phyloP scores from a whole-genome alignment of 2,329 filamentous ascomycete species.

The Clonostachys solani region DNA sequence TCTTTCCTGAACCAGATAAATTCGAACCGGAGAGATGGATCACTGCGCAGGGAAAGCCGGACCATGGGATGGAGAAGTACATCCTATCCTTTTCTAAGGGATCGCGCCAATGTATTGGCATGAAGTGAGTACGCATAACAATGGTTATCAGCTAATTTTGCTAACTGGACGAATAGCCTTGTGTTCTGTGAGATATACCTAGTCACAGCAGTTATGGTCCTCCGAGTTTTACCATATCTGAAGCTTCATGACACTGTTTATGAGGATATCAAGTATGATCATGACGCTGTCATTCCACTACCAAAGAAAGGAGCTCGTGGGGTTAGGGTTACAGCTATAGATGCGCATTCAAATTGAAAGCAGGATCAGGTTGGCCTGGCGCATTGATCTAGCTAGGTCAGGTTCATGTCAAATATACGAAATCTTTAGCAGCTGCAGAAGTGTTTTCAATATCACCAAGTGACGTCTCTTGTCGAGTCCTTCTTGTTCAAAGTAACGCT shows the following conservation, averaged over 20 bases:
- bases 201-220: constrained; percentile 9
- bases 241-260: constrained; percentile 17
- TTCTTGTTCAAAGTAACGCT: too few species aligned
- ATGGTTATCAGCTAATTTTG: not conserved
- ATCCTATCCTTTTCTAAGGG: constrained; percentile 32
- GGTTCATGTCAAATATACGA: too few species aligned
- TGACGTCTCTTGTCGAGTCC: too few species aligned
- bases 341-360: too few species aligned
- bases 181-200: constrained; percentile 16
- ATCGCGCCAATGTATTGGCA: constrained; percentile 27
- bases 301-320: constrained; percentile 8
- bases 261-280: constrained; percentile 19
- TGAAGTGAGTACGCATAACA: constrained; percentile 3
- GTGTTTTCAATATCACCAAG: too few species aligned
- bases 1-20: constrained; percentile 26
- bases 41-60: constrained; percentile 13
- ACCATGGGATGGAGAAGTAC: constrained; percentile 19
- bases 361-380: too few species aligned
- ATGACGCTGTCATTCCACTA: constrained; percentile 16
- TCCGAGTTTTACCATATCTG: constrained; percentile 15
- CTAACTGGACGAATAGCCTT: constrained; percentile 9
- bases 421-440: too few species aligned
- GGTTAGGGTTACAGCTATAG: not conserved
- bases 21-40: constrained; percentile 32
- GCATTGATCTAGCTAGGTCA: too few species aligned